Base-by-base conservation (phyloP, 306 rosid genomes). In the Erythrophleum fordii region DNA sequence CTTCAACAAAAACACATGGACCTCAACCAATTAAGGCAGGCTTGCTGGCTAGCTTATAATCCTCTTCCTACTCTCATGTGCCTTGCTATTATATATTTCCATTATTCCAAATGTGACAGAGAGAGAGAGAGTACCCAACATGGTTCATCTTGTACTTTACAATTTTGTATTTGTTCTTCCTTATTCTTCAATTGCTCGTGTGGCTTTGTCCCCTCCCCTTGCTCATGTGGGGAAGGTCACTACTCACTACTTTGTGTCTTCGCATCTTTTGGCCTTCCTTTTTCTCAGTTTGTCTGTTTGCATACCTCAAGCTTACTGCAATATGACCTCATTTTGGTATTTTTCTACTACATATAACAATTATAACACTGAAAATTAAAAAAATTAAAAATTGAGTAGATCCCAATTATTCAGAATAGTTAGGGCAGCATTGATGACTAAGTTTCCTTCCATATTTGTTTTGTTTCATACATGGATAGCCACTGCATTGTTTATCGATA, bases 231-330 rank as follows among this genome's bases (percentile, higher is more conserved):
- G 59, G 91, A 83, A 87, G 88, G 82, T 86, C 92, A 89, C 85
- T 77, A 80, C 67, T 86, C 93, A 88, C 91, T 89, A 85, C 84
- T 86, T 86, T 82, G 65, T 89, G 90, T 89, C 87, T 77, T 45
- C 65, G 37, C 42, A 41, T 64, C 66, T 64, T 65, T 18, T 41
- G 46, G 45, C 46, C 66, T 41, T 64, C 28, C 53, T 77, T 81
- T 83, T 74, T 73, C 62, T 78, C 53, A 39, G 37, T 80, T 90
- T 90, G 91, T 89, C 92, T 62, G 8, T 75, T 87, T 69, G 77
- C 81, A 77, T 86, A 91, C 92, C 90, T 86, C 91, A 85, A 66
- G 85, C 93, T 91, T 86, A 91, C 89, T 48, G 6, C 87, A 79
- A 58, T 48, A 62, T 90, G 95, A 91, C 93, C 62, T 89, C 95